phyloP scores from a whole-genome alignment of 768 basidiomycete species.

The Sporobolomyces roseus region DNA sequence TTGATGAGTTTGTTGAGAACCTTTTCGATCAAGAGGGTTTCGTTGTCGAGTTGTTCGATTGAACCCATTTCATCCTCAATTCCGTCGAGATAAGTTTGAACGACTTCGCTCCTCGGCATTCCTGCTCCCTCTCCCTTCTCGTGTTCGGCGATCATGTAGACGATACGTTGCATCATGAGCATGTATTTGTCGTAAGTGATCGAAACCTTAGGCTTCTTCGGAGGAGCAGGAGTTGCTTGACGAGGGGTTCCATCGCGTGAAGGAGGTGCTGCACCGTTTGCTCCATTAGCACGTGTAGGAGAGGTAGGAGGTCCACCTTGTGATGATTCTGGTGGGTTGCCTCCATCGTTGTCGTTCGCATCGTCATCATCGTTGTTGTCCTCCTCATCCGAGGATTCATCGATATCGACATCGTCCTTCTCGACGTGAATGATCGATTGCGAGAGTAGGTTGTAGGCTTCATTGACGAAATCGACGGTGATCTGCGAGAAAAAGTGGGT shows the following conservation, averaged over 20 bases:
- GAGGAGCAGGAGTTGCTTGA: constrained; percentile 47
- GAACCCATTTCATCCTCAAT: constrained; percentile 78
- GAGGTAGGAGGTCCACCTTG: constrained; percentile 50
- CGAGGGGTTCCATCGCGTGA: constrained; percentile 47
- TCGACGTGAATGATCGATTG: constrained; percentile 98
- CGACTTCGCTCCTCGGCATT: constrained; percentile 81
- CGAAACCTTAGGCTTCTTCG: constrained; percentile 62
- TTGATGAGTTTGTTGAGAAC: constrained; percentile 84
- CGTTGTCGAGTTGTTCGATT: constrained; percentile 81
- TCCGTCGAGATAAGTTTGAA: constrained; percentile 93
- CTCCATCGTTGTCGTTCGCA: constrained; percentile 60
- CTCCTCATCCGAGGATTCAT: constrained; percentile 67
- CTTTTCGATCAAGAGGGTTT: constrained; percentile 84
- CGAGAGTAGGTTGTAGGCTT: constrained; percentile 85
- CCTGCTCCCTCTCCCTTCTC: constrained; percentile 74
- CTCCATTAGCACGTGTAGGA: constrained; percentile 45
- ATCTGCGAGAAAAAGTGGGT: too few relatives aligned
- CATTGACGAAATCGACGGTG: constrained; percentile 85
- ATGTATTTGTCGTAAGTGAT: constrained; percentile 97
- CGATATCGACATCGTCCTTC: constrained; percentile 96
- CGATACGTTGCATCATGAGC: constrained; percentile 78
- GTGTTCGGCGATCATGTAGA: constrained; percentile 70
- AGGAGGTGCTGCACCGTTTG: constrained; percentile 31
- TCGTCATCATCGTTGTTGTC: constrained; percentile 53
- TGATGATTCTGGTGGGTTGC: constrained; percentile 56